These are phyloP conservation scores for Pseudonitzschia delicatissima DNA, from an alignment of 108 stramenopile species.

Conservation along the genomic window DNA sequence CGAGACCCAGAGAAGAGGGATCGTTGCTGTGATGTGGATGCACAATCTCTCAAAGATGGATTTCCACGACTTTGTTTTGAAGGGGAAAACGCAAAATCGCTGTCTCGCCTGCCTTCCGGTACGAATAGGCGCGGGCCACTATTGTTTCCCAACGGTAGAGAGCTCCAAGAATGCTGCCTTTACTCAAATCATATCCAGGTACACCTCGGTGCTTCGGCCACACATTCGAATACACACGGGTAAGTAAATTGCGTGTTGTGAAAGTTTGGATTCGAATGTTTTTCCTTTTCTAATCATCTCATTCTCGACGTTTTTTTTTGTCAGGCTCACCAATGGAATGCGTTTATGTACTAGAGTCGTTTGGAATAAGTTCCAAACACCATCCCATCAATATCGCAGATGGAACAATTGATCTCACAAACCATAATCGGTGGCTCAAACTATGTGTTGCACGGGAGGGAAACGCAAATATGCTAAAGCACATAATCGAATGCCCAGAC, in stretches of 20 bases:
- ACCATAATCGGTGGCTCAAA: constrained; percentile 1
- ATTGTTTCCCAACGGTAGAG: not conserved
- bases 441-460: not conserved
- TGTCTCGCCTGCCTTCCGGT: not conserved
- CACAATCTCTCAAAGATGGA: not conserved
- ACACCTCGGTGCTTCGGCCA: not conserved
- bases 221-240: not conserved
- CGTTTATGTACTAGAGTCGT: constrained; percentile 14
- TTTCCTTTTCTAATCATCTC: not conserved
- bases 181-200: not conserved
- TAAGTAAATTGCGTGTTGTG: not conserved
- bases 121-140: not conserved
- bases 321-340: constrained; percentile 20
- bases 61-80: not conserved
- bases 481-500: constrained; percentile 8
- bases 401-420: not conserved
- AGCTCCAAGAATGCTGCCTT: not conserved
- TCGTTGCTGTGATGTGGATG: constrained; percentile 3
- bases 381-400: constrained; percentile 9
- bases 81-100: not conserved
- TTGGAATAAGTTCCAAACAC: constrained; percentile 20
- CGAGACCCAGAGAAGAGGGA: constrained; percentile 15
- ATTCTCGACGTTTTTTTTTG: not conserved
- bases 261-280: not conserved
- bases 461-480: not conserved